Evolutionary conservation across 495 filamentous ascomycete genomes (phyloP).

Genomic region (Penicillium coffeae): DNA sequence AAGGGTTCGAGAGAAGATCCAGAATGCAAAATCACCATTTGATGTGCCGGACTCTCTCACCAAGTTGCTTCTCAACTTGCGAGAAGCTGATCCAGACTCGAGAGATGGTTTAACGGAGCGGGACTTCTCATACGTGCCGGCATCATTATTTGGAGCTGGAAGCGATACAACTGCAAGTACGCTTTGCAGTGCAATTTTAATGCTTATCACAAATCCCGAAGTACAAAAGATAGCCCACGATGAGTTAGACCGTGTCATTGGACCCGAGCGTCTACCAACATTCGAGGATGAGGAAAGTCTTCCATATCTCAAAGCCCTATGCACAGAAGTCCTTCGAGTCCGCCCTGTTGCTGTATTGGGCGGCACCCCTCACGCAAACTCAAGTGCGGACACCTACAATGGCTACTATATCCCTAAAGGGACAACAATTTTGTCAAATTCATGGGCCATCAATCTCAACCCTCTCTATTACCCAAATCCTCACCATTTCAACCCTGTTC

Average conservation of each 20-base stretch:
- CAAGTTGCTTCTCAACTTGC: slow-evolving; percentile 32
- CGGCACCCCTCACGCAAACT: slow-evolving; percentile 51
- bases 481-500: slow-evolving; percentile 36
- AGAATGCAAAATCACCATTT: slow-evolving; percentile 1
- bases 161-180: slow-evolving; percentile 63
- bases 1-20: slow-evolving; percentile 8
- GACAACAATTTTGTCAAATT: slow-evolving; percentile 40
- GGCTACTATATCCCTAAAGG: slow-evolving; percentile 46
- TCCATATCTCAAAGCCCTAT: slow-evolving; percentile 32
- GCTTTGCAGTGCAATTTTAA: slow-evolving; percentile 57
- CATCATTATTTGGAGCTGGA: slow-evolving; percentile 52
- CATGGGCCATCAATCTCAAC: slow-evolving; percentile 44
- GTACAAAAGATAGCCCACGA: slow-evolving; percentile 45
- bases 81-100: slow-evolving; percentile 30
- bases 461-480: slow-evolving; percentile 38
- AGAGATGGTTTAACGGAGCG: slow-evolving; percentile 28
- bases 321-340: slow-evolving; percentile 35
- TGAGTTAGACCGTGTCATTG: slow-evolving; percentile 33
- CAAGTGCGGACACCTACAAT: slow-evolving; percentile 48
- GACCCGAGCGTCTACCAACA: slow-evolving; percentile 8
- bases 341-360: slow-evolving; percentile 32
- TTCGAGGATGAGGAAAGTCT: slow-evolving; percentile 18
- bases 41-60: slow-evolving; percentile 20
- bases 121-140: slow-evolving; percentile 45
- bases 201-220: slow-evolving; percentile 44